Base-by-base conservation (phyloP, 768 basidiomycete genomes). In the Suillus sp. region DNA sequence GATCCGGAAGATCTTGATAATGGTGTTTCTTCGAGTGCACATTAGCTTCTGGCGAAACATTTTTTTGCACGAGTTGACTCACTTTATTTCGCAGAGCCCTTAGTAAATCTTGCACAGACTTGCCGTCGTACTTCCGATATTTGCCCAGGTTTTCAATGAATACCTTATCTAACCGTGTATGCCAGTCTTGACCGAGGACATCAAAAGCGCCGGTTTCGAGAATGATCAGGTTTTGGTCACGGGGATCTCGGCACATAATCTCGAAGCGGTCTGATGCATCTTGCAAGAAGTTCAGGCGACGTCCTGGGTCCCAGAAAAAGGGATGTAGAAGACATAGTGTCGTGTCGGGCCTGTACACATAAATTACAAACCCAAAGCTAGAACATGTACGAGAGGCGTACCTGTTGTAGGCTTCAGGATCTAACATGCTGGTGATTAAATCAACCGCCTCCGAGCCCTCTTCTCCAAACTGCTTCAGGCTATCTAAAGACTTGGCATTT, bases 181-280 rank as follows among this genome's bases (percentile, higher is more conserved):
- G 87, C 97, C 97, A 99, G 76, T 98, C 96, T 62, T 85, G 83
- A 27, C 95, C 95, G 2, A 99, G 90, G 56, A 99, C 88, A 10
- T 77, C 75, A 37, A 71, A 67, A 0, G 93, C 91, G 53, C 82
- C 83, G 0, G 77, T 82, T 78, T 99, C 97, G 20, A 99, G 83
- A 13, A 82, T 77, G 14, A 92, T 68, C 27, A 99, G 82, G 62
- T 86, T 83, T 0, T 86, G 81, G 62, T 96, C 93, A 62, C 87
- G 88, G 0, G 96, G 95, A 55, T 96, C 95, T 35, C 94, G 86
- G 68, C 90, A 92, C 94, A 99, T 96, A 73, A 95, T 95, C 76
- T 99, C 97, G 74, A 99, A 99, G 5, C 96, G 86, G 76, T 99
- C 96, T 0, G 95, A 97, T 0, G 95, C 93, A 66, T 99, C 97